phyloP scores from a whole-genome alignment of 2,329 filamentous ascomycete genomes.

The Alternaria viburni region DNA sequence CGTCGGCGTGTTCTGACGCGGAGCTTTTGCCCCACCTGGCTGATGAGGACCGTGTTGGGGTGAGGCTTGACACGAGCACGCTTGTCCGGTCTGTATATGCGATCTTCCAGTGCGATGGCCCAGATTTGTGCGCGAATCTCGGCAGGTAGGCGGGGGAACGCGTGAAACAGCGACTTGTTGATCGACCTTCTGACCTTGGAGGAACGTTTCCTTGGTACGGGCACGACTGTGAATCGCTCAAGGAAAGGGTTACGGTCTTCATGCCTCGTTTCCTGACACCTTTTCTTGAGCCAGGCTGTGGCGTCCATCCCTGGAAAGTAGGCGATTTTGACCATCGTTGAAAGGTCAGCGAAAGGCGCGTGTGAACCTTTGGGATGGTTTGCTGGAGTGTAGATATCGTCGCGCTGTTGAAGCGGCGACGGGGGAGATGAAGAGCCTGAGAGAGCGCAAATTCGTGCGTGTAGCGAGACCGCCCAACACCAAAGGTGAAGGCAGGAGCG shows the following conservation, averaged over 20 bases:
- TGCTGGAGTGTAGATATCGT: not conserved
- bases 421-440: accelerated
- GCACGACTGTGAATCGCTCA: too few species aligned
- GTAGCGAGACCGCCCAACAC: not conserved
- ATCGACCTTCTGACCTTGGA: not conserved
- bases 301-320: too few species aligned
- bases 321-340: too few species aligned
- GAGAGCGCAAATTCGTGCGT: not conserved
- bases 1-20: too few species aligned
- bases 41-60: too few species aligned
- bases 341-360: not conserved
- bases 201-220: not conserved
- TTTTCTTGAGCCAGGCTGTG: too few species aligned
- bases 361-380: not conserved
- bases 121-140: not conserved
- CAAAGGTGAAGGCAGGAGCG: not conserved
- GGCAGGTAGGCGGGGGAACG: not conserved
- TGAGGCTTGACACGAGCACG: too few species aligned
- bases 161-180: not conserved
- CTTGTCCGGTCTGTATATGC: too few species aligned
- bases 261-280: too few species aligned
- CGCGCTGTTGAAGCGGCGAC: not conserved
- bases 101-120: too few species aligned
- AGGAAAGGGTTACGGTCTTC: too few species aligned
- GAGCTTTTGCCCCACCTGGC: too few species aligned